Evolutionary conservation across 257 asterid species (phyloP).

Genomic region (Schizonepeta tenuifolia): DNA sequence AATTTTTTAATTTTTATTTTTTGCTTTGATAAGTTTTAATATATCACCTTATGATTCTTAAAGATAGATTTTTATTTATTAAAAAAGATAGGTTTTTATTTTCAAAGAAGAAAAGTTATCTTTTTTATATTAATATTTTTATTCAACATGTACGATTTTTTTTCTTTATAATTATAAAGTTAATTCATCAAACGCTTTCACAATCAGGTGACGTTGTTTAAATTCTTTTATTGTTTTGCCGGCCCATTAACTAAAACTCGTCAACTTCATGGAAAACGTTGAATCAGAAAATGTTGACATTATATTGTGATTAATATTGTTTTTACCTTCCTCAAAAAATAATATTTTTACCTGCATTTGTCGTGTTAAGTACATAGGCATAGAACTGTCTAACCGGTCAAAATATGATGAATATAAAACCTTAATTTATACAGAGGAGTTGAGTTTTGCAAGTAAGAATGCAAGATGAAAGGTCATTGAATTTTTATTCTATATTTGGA

Average conservation of each 20-base stretch:
- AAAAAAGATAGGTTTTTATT: too few relatives aligned
- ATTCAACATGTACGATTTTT: too few relatives aligned
- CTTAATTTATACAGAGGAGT: not conserved
- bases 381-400: not conserved
- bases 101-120: too few relatives aligned
- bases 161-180: not conserved
- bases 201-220: not conserved
- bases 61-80: too few relatives aligned
- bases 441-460: not conserved
- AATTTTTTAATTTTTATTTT: too few relatives aligned
- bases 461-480: not conserved
- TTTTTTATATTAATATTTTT: too few relatives aligned
- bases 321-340: not conserved
- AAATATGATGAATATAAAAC: too few relatives aligned
- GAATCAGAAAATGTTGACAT: not conserved
- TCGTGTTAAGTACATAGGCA: not conserved
- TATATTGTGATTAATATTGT: not conserved
- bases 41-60: too few relatives aligned
- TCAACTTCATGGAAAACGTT: not conserved
- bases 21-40: not conserved
- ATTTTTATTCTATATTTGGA: not conserved
- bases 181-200: not conserved
- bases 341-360: not conserved
- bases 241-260: not conserved
- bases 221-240: not conserved